Conservation (phyloP, 1,139 yeast species). For the Nakaseomyces delphensis region DNA sequence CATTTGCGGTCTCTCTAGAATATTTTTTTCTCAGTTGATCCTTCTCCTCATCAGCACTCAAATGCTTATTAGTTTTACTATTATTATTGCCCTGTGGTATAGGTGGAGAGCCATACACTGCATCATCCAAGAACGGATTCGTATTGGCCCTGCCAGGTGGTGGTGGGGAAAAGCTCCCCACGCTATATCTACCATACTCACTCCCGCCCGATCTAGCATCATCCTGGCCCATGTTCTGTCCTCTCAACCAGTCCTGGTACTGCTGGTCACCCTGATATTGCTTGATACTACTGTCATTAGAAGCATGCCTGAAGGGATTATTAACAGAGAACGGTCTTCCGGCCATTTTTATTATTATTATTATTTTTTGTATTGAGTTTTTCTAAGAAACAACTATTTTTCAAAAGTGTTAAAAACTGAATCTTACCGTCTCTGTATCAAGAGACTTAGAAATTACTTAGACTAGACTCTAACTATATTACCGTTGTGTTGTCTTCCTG, state of each 20-base stretch:
- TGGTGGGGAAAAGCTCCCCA: constrained; percentile 5
- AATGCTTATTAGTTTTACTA: constrained; percentile 13
- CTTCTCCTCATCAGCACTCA: constrained; percentile 32
- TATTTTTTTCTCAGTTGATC: constrained; percentile 28
- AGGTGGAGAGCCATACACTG: neutral
- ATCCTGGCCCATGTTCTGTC: neutral
- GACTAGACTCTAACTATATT: no score
- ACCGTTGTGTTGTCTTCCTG: no score
- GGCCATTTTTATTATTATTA: neutral
- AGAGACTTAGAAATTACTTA: no score
- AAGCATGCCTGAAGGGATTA: constrained; percentile 46
- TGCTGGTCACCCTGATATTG: constrained; percentile 17
- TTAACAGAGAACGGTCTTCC: constrained; percentile 46
- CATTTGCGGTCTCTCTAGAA: constrained; percentile 13
- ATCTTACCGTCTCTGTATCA: no score
- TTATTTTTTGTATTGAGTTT: neutral
- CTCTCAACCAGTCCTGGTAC: constrained; percentile 6
- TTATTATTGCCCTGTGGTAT: neutral
- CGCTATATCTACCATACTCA: constrained; percentile 1
- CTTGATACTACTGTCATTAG: constrained; percentile 22
- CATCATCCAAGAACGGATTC: constrained; percentile 26
- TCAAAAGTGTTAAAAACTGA: no score
- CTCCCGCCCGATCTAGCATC: constrained; percentile 1
- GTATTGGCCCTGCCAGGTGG: constrained; percentile 10
- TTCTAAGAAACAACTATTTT: neutral